Base-by-base conservation (phyloP, 768 basidiomycete genomes). In the Lentinula lateritia region DNA sequence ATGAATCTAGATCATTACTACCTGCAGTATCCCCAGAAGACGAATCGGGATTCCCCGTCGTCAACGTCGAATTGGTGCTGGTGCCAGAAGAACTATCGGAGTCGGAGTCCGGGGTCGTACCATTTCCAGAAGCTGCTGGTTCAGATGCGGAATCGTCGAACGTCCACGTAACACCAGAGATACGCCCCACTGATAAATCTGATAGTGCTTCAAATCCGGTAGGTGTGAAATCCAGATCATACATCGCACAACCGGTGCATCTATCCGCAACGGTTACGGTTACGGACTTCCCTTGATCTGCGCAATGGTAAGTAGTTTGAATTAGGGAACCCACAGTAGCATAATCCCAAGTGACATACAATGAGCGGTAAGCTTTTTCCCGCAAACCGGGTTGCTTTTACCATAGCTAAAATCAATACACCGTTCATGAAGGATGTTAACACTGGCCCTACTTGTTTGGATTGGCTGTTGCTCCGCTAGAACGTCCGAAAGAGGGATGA, bases 301-400 rank as follows among this genome's bases (percentile, higher is more conserved):
- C 38, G 61, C n/a, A 59, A 38, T 4, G 42, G 28, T 28, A 4
- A 56, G 12, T 35, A 58, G n/a, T 39, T 18, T 39, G 13, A 8
- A 35, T 6, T 16, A 7, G 20, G 23, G 23, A 15, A 34, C 10
- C 36, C 2, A 38, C 10, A 16, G 23, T n/a, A n/a, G 35, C 2
- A 20, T 10, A 52, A 34, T 34, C 4, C 15, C 13, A 36, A 2
- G 45, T 46, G 20, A 70, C 71, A 67, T 68, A 80, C 82, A 83
- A 9, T 28, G 63, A 9, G 74, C 73, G 0, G 32, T 66, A 61
- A 81, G 68, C 43, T 67, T 20, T 62, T 67, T 70, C 62, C 67
- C 66, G 65, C 84, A 85, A 43, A 85, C 71, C 7, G 84, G 82
- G 74, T 86, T 83, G 39, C 50, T 52, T 16, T 20, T 10, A 74